phyloP scores from a whole-genome alignment of 1,284 basidiomycete species.

The Trametes pubescens region DNA sequence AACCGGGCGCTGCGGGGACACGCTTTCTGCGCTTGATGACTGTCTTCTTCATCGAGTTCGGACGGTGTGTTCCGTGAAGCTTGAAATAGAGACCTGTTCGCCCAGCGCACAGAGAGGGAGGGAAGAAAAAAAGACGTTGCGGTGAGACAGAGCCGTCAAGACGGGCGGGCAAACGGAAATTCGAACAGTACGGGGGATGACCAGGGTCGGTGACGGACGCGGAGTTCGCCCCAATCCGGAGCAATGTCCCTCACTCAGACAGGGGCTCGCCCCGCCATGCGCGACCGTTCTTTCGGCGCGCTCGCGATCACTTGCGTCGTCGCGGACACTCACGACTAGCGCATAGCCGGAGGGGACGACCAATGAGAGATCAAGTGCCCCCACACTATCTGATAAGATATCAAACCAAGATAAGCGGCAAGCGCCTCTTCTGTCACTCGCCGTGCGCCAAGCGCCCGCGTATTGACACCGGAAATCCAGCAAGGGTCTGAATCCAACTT shows the following conservation, averaged over 20 bases:
- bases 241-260: slow-evolving; percentile 14
- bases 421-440: slow-evolving; percentile 17
- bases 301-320: slow-evolving; percentile 18
- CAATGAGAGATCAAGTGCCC: slow-evolving; percentile 29
- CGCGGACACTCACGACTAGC: slow-evolving; percentile 27
- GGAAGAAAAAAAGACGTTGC: slow-evolving; percentile 28
- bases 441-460: slow-evolving; percentile 18
- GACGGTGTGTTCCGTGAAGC: slow-evolving; percentile 95
- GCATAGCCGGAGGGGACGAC: slow-evolving; percentile 17
- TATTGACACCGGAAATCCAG: slow-evolving; percentile 10
- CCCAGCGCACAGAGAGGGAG: slow-evolving; percentile 27
- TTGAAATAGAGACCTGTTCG: slow-evolving; percentile 93
- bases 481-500: slow-evolving; percentile 10
- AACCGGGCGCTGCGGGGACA: slow-evolving; percentile 77
- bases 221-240: slow-evolving; percentile 4
- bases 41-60: slow-evolving; percentile 98
- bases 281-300: slow-evolving; percentile 19
- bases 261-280: slow-evolving; percentile 6
- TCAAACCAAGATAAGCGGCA: slow-evolving; percentile 25
- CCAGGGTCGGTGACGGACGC: slow-evolving; percentile 7
- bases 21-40: slow-evolving; percentile 98
- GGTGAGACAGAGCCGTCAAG: slow-evolving; percentile 25
- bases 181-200: slow-evolving; percentile 12
- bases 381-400: slow-evolving; percentile 36
- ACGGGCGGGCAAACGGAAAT: slow-evolving; percentile 19